Conservation (phyloP, 768 basidiomycete species). For the Mycena venus region DNA sequence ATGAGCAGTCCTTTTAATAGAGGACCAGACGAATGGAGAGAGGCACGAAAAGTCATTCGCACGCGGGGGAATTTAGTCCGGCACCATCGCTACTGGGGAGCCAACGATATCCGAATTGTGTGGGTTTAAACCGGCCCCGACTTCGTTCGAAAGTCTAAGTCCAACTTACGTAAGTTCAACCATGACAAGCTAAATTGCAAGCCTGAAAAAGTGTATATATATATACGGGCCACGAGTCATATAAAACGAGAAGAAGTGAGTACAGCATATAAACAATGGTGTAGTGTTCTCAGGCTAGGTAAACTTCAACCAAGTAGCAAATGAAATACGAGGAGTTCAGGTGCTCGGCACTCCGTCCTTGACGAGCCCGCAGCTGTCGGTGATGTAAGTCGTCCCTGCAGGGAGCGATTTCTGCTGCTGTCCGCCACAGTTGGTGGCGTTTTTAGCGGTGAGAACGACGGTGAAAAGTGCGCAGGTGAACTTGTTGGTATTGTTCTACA, state of each 20-base stretch:
- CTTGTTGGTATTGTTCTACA: neutral
- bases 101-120: neutral
- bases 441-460: neutral
- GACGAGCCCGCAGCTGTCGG: slow-evolving; percentile 7
- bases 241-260: neutral
- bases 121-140: neutral
- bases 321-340: too few relatives aligned
- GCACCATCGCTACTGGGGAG: too few relatives aligned
- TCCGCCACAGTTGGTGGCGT: slow-evolving; percentile 26
- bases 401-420: slow-evolving; percentile 25
- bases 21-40: too few relatives aligned
- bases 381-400: neutral
- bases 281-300: neutral
- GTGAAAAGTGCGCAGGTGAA: slow-evolving; percentile 32
- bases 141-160: neutral
- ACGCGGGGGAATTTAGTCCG: too few relatives aligned
- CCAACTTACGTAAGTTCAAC: neutral
- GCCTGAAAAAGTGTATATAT: too few relatives aligned
- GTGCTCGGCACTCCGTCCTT: neutral
- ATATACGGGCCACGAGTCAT: too few relatives aligned
- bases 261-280: neutral
- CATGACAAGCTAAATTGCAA: neutral
- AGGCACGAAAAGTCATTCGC: too few relatives aligned
- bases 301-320: too few relatives aligned
- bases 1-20: too few relatives aligned